Evolutionary conservation across 176 grass and related monocot genomes (phyloP).

Genomic region (Musa acuminata): DNA sequence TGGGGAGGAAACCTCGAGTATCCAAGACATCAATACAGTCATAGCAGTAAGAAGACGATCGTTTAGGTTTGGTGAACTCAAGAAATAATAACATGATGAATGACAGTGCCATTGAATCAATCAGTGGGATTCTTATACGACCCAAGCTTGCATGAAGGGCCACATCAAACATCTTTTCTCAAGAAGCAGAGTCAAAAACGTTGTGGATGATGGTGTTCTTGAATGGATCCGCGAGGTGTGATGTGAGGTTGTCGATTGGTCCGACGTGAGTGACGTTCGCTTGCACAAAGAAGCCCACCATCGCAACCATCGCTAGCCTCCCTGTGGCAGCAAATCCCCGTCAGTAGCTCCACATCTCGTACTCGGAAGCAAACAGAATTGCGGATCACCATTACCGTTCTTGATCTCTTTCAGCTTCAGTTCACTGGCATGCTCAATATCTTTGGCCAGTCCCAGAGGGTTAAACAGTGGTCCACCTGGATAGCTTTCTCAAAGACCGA

Average conservation of each 20-base stretch:
- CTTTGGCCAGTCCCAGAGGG: conserved; percentile 61
- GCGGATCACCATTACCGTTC: conserved; percentile 40
- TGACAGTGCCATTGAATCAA: too few relatives aligned
- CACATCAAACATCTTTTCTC: too few relatives aligned
- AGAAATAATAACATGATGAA: too few relatives aligned
- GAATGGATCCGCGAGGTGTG: conserved; percentile 79
- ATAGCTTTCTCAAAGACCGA: conserved; percentile 31
- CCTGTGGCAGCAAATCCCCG: conserved; percentile 29
- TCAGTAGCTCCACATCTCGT: conserved; percentile 11
- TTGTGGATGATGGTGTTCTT: conserved; percentile 57
- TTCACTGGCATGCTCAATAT: conserved; percentile 69
- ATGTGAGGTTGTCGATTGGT: conserved; percentile 68
- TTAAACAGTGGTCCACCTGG: conserved; percentile 79
- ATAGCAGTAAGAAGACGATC: too few relatives aligned
- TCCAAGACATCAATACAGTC: too few relatives aligned
- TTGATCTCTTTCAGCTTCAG: conserved; percentile 92
- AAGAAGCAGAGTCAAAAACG: conserved; percentile 26
- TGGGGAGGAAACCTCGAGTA: too few relatives aligned
- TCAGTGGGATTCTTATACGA: too few relatives aligned
- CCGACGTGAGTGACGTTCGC: conserved; percentile 61
- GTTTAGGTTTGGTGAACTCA: too few relatives aligned
- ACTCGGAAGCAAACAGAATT: neutral
- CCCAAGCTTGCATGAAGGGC: too few relatives aligned
- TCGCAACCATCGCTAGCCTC: conserved; percentile 77
- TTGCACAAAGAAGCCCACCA: conserved; percentile 79